Evolutionary conservation across 2,329 filamentous ascomycete genomes (phyloP), one percentile per base, ranked within the genome.

Genomic region (Dothideomycetes sp.): DNA sequence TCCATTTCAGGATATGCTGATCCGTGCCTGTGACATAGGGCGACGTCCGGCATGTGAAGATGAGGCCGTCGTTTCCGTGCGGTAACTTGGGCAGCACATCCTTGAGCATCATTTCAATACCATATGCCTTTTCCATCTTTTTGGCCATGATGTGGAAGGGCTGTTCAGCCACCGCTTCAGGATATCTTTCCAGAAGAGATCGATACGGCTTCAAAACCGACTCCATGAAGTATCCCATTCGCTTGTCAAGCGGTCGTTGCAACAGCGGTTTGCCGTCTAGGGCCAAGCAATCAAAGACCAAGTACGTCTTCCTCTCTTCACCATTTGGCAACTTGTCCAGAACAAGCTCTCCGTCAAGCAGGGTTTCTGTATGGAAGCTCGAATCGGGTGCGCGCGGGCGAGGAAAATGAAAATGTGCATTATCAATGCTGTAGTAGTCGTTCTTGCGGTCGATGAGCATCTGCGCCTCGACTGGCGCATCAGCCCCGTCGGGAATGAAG

Each of bases 391-490:
- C 73, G 32, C 73, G 67, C 29, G 75, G 75, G 16, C 81, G 67
- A 0, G 91, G 91, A 50, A 96, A 88, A 59, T 94, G 86, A 17
- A 96, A 72, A 41, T 67, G 72, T 38, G 66, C 67, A 45, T 73
- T 70, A 19, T 75, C 73, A 45, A 96, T 77, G 55, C 74, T 86
- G 75, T 89, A 94, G 68, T 91, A 98, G 59, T 96, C 87, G 65
- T 98, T 96, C 65, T 88, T 94, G 56, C 91, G 86, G 64, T 98
- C 89, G 63, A 98, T 94, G 41, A 98, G 72, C 65, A 94, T 95
- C 56, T 91, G 84, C 17, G 80, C 73, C 57, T 93, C 86, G 11
- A 15, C 18, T 5, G 34, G 34, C 19, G 37, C 44, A 5, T 45
- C 43, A 15, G 34, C 34, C 36, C 57, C 49, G 39, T 66, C 67